These are phyloP conservation scores for Pezizomycotina sp. DNA, from an alignment of 2,329 filamentous ascomycete genomes.

Conservation along the genomic window DNA sequence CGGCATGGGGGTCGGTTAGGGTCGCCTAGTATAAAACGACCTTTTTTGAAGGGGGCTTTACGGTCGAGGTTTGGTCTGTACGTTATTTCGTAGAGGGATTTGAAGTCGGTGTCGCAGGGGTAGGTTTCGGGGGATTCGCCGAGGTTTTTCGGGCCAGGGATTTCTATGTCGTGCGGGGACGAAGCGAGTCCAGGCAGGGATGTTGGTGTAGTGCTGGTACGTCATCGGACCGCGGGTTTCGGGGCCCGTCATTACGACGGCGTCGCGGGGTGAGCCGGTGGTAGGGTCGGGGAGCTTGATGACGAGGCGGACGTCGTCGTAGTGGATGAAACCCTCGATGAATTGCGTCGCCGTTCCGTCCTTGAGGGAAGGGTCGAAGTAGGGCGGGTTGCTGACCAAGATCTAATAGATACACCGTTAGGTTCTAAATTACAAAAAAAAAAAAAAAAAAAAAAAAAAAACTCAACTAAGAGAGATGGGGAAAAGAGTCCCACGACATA, in stretches of 20 bases:
- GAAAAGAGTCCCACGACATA: conserved; percentile 36
- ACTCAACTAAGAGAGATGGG: neutral
- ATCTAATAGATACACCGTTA: neutral
- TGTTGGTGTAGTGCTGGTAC: conserved; percentile 37
- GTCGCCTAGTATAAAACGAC: too few relatives aligned
- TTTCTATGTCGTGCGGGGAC: conserved; percentile 47
- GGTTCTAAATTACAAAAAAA: neutral
- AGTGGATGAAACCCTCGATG: conserved; percentile 40
- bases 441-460: neutral
- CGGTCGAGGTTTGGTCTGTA: conserved; percentile 68
- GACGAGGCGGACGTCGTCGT: conserved; percentile 65
- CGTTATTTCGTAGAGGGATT: conserved; percentile 55
- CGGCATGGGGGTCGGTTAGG: too few relatives aligned
- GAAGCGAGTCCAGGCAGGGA: conserved; percentile 42
- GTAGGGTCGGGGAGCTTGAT: conserved; percentile 51
- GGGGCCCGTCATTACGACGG: conserved; percentile 57
- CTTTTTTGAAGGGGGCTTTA: conserved; percentile 60
- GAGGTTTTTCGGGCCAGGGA: conserved; percentile 56
- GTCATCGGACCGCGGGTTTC: conserved; percentile 37
- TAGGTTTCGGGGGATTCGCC: conserved; percentile 39
- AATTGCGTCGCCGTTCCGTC: conserved; percentile 31
- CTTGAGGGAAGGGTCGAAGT: conserved; percentile 24
- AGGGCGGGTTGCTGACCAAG: conserved; percentile 11
- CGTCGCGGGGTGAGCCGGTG: conserved; percentile 52
- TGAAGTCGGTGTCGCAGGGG: conserved; percentile 54